These are phyloP conservation scores for Sporothrix curviconia DNA, from an alignment of 2,329 filamentous ascomycete species.

Conservation along the genomic window DNA sequence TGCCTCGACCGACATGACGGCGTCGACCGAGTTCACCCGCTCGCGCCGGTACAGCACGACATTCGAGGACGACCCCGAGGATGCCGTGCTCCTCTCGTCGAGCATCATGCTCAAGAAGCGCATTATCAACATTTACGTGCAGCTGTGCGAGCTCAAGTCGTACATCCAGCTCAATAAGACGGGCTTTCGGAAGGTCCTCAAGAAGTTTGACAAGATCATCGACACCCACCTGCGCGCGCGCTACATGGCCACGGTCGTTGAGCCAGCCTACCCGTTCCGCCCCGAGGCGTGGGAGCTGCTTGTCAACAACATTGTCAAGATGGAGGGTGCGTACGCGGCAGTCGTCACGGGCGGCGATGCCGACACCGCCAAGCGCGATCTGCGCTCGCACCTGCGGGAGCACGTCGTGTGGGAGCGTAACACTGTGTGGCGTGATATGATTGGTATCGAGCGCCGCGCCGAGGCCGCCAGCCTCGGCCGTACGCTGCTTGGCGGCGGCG, in stretches of 20 bases:
- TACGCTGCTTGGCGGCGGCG: conserved; percentile 62
- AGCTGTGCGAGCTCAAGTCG: conserved; percentile 89
- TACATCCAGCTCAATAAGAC: conserved; percentile 95
- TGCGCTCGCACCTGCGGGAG: conserved; percentile 84
- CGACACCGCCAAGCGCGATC: conserved; percentile 69
- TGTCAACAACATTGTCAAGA: conserved; percentile 62
- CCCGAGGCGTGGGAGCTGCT: conserved; percentile 63
- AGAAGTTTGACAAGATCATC: conserved; percentile 97
- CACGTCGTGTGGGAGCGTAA: conserved; percentile 99
- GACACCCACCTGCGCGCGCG: conserved; percentile 70
- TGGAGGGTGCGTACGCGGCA: conserved; percentile 75
- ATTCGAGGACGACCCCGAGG: conserved; percentile 74
- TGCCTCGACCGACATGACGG: conserved; percentile 49
- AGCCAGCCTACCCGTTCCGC: conserved; percentile 74
- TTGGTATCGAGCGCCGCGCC: conserved; percentile 90
- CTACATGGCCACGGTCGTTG: conserved; percentile 70
- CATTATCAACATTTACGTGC: conserved; percentile 79
- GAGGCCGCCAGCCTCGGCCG: conserved; percentile 89
- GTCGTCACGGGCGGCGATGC: conserved; percentile 78
- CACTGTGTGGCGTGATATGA: conserved; percentile 98
- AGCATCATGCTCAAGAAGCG: conserved; percentile 88
- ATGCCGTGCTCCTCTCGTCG: conserved; percentile 58
- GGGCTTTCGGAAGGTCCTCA: conserved; percentile 90
- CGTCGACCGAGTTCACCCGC: conserved; percentile 54
- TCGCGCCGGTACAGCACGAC: conserved; percentile 58